phyloP scores from a whole-genome alignment of 192 early-diverging fungal species.

The Pecoramyces ruminantium region DNA sequence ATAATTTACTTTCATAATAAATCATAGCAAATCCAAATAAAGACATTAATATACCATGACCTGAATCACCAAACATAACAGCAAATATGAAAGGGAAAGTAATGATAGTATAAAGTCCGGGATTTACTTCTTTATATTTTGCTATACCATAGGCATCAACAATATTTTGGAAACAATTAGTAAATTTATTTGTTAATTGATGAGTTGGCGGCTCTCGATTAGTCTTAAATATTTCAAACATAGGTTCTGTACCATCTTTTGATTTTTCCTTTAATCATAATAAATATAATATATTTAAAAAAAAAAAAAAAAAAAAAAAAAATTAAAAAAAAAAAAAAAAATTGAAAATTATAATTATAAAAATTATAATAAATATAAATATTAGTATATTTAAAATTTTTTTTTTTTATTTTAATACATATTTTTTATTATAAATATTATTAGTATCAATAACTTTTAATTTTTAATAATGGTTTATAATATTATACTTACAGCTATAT shows the following conservation, averaged over 20 bases:
- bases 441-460: too few species aligned
- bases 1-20: slow-evolving; percentile 60
- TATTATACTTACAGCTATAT: slow-evolving; percentile 48
- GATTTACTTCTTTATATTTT: slow-evolving; percentile 92
- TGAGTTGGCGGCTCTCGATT: slow-evolving; percentile 83
- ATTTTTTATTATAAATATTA: too few species aligned
- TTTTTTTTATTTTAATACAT: too few species aligned
- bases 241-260: slow-evolving; percentile 14
- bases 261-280: not conserved
- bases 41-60: slow-evolving; percentile 82
- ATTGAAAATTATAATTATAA: too few species aligned
- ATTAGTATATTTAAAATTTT: too few species aligned
- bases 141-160: slow-evolving; percentile 97
- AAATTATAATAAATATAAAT: too few species aligned
- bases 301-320: too few species aligned
- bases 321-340: too few species aligned
- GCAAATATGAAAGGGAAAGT: slow-evolving; percentile 99
- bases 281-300: too few species aligned
- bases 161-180: slow-evolving; percentile 88
- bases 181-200: slow-evolving; percentile 91
- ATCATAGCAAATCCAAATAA: slow-evolving; percentile 56
- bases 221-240: slow-evolving; percentile 74
- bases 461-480: too few species aligned
- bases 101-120: slow-evolving; percentile 88
- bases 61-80: slow-evolving; percentile 99